These are phyloP conservation scores for Penicillium aurantiogriseum DNA, from an alignment of 2,329 filamentous ascomycete genomes.

Conservation along the genomic window DNA sequence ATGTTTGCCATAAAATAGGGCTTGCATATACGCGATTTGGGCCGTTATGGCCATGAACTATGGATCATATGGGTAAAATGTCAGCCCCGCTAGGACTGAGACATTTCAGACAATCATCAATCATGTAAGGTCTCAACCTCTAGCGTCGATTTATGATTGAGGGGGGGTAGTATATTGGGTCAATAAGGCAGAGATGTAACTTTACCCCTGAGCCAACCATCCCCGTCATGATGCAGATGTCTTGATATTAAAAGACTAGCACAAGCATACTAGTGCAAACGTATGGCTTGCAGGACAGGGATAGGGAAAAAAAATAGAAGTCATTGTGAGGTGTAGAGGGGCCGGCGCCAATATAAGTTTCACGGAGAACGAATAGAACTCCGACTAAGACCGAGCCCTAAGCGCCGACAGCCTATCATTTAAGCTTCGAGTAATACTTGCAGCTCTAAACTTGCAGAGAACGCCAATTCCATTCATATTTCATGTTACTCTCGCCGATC, in stretches of 20 bases:
- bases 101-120: neutral
- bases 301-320: neutral
- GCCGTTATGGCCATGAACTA: neutral
- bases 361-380: conserved; percentile 2
- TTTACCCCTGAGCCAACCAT: conserved; percentile 3
- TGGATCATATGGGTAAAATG: neutral
- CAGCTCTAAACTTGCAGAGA: neutral
- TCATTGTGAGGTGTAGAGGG: neutral
- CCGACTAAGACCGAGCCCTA: neutral
- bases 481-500: neutral
- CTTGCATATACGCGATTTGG: neutral
- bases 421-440: neutral
- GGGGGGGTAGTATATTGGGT: neutral
- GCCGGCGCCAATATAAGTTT: conserved; percentile 5
- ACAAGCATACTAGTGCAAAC: neutral
- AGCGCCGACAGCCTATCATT: conserved; percentile 7
- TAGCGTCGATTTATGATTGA: neutral
- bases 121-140: neutral
- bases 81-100: neutral
- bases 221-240: neutral
- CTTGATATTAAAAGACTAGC: neutral
- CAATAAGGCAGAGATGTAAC: neutral
- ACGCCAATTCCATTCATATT: neutral
- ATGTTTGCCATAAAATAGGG: neutral
- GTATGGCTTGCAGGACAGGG: neutral